Evolutionary conservation across 164 flowering plant species (phyloP), one percentile per base, ranked within the genome.

Genomic region (Houttuynia cordata): DNA sequence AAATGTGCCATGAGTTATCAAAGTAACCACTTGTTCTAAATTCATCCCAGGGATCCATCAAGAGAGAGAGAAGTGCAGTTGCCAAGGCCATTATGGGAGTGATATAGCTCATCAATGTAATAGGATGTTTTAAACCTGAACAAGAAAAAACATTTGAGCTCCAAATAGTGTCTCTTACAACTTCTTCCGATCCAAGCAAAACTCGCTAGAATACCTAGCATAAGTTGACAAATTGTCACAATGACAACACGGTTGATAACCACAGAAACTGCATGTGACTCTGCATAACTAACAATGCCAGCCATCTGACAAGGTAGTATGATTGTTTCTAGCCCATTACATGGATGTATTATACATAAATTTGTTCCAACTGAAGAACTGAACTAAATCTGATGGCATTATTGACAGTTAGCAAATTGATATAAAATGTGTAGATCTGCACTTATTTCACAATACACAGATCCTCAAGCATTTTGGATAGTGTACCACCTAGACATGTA

Each of bases 51-150:
- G 97, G 99, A 69, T 94, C 99, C 67, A 87, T 53, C 17, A 81
- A 5, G 45, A 94, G 82, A 61, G 99, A 94, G 62, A 88, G 79
- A 39, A 91, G 12, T 64, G 78, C 91, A 53, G 99, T 94, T 65
- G 74, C 77, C 24, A 84, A 52, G 20, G 97, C 95, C 99, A 94
- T 94, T 54, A 91, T 80, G 57, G 99, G 99, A 68, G 96, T 75
- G 64, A 94, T 87, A 60, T 82, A 94, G 80, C 97, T 91, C 99
- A 94, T 94, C 66, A 94, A 72, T 22, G 86, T 78, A 64, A 94
- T 74, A 10, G 99, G 99, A 75, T 94, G 82, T 74, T 84, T 80
- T 68, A 94, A 73, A 71, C 99, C 99, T 91, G 81, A 68, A 61
- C 34, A 18, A 53, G 20, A 17, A 18, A 17, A 23, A 24, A 24